Evolutionary conservation across 2,329 filamentous ascomycete genomes (phyloP), one percentile per base, ranked within the genome.

Genomic region (Fusarium sp.): DNA sequence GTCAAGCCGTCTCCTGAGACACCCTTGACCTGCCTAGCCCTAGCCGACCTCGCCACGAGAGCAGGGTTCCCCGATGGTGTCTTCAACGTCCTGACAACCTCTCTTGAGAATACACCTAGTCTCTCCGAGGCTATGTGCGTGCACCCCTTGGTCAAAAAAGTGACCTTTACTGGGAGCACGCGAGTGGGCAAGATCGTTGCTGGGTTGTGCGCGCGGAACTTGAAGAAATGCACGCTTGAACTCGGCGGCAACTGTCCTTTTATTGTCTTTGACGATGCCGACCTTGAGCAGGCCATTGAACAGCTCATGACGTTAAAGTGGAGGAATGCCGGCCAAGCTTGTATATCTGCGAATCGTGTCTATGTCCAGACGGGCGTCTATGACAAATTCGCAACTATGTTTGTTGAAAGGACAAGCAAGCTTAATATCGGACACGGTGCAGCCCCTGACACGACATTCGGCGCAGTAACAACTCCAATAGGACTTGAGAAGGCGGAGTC

Each of bases 31-130:
- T 87, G 89, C 1, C 86, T 92, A 33, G 89, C 90, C 0, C 80
- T 93, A 9, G 89, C 89, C 1, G 85, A 90, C 72, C 85, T 93
- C 20, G 89, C 88, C 0, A 81, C 86, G 54, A 85, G 89, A 20
- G 92, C 92, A 0, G 92, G 92, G 1, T 90, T 93, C 44, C 91
- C 91, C 0, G 86, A 87, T 42, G 92, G 92, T 4, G 90, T 90
- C 0, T 84, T 96, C 29, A 84, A 83, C 44, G 79, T 84, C 3
- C 51, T 84, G 57, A 81, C 81, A 0, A 83, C 83, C 0, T 81
- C 79, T 13, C 69, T 83, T 7, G 76, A 76, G 0, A 81, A 81
- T 55, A 84, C 83, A 0, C 82, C 83, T 0, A 61, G 70, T 1
- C 74, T 85, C 4, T 81, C 80, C 6, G 82, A 84, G 72, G 79